Conservation (phyloP, 257 asterid species). For the Knoxia roxburghii region DNA sequence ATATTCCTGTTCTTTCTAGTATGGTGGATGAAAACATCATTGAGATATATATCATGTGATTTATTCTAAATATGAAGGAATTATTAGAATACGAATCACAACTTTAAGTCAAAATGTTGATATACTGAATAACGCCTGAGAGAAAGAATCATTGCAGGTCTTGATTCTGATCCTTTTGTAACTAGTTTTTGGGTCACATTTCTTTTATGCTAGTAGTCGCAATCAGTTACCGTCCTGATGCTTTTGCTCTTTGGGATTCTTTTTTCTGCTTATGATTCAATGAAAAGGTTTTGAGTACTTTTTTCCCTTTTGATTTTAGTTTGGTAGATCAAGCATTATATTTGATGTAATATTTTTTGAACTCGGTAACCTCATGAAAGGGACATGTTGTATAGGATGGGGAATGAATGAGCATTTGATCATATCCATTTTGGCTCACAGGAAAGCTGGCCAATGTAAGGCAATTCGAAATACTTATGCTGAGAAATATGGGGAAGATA, state of each 20-base stretch:
- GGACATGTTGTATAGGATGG: slow-evolving; percentile 54
- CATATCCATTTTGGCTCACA: slow-evolving; percentile 76
- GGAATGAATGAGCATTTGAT: slow-evolving; percentile 92
- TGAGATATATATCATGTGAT: background rate
- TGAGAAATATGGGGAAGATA: slow-evolving; percentile 73
- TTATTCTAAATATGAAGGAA: background rate
- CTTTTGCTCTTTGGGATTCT: background rate
- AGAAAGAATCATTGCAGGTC: background rate
- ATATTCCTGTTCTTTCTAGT: slow-evolving; percentile 81
- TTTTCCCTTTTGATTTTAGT: too few relatives aligned
- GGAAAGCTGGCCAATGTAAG: slow-evolving; percentile 76
- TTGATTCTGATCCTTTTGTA: background rate
- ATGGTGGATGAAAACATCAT: slow-evolving; percentile 11
- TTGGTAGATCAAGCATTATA: background rate
- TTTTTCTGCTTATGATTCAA: background rate
- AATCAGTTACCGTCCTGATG: background rate
- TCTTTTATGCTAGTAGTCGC: too few relatives aligned
- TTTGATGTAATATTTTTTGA: background rate
- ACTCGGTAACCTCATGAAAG: background rate
- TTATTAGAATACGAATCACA: background rate
- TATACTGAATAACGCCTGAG: background rate
- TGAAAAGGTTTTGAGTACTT: background rate
- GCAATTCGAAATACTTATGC: slow-evolving; percentile 51
- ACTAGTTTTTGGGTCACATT: background rate
- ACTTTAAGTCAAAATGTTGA: background rate